phyloP scores from a whole-genome alignment of 176 grass and related monocot species.

The Juncus inflexus region DNA sequence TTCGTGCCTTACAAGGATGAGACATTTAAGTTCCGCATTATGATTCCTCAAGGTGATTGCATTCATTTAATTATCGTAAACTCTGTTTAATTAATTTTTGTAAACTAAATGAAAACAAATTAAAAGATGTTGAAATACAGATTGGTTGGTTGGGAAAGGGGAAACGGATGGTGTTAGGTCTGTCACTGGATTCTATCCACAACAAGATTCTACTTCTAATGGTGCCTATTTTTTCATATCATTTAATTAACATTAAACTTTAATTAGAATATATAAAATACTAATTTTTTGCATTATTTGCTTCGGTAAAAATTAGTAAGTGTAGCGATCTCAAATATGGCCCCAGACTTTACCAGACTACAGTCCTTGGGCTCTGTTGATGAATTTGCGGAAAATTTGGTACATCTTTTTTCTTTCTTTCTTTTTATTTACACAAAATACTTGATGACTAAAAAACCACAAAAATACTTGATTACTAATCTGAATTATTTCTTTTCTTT shows the following conservation, averaged over 20 bases:
- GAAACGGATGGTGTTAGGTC: constrained; percentile 58
- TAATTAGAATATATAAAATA: constrained; percentile 1
- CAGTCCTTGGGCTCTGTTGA: constrained; percentile 85
- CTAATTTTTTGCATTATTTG: not conserved
- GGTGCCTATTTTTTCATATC: constrained; percentile 26
- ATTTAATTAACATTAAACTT: not conserved
- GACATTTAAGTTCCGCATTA: constrained; percentile 60
- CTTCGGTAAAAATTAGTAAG: constrained; percentile 46
- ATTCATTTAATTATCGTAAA: too few species aligned
- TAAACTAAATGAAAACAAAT: not conserved
- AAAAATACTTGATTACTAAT: not conserved
- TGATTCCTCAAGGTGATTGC: constrained; percentile 54
- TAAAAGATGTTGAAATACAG: constrained; percentile 25
- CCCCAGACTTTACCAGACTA: constrained; percentile 95
- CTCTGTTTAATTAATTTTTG: too few species aligned
- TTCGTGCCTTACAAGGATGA: constrained; percentile 66
- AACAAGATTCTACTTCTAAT: constrained; percentile 52
- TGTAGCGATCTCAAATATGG: constrained; percentile 77
- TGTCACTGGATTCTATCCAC: constrained; percentile 79
- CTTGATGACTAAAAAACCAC: not conserved
- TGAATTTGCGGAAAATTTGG: constrained; percentile 80
- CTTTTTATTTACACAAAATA: not conserved
- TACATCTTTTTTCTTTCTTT: constrained; percentile 18
- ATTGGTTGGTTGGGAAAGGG: constrained; percentile 63
- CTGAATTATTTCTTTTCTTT: not conserved